A percentile compares a stretch with the other conserved stretches of the same genome.
These are phyloP conservation scores for Vitellaria paradoxa DNA, from an alignment of 179 eudicot species.

Conservation along the genomic window DNA sequence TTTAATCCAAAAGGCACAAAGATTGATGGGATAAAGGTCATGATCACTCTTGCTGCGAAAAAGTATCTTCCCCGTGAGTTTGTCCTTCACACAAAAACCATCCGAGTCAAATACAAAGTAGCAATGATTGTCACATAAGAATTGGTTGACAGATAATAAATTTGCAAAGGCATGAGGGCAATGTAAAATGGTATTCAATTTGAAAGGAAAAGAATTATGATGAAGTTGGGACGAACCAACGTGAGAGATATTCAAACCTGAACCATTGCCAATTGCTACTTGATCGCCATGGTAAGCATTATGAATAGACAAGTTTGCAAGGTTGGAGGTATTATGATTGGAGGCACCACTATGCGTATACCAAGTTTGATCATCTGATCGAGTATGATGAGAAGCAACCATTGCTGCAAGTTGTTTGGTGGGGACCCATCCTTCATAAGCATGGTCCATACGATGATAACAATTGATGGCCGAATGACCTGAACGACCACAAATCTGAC, in stretches of 20 bases:
- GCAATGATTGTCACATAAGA: not conserved
- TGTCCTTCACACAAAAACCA: constrained; percentile 1
- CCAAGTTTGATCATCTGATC: not conserved
- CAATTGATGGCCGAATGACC: not conserved
- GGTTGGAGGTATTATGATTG: not conserved
- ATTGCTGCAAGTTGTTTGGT: not conserved
- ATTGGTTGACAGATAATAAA: not conserved
- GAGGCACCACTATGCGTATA: not conserved
- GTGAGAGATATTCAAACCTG: not conserved
- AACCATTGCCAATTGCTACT: constrained; percentile 9
- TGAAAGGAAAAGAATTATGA: not conserved
- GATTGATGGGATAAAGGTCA: not conserved
- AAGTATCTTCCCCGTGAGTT: not conserved
- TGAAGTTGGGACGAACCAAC: not conserved
- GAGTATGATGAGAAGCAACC: not conserved
- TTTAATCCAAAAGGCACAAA: no score
- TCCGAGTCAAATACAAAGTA: constrained; percentile 4
- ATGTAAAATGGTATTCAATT: not conserved
- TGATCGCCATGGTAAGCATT: not conserved
- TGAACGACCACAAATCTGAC: no score
- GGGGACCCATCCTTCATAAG: not conserved
- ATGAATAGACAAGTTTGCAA: not conserved
- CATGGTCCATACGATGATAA: not conserved
- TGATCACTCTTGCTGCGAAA: not conserved
- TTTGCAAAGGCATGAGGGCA: not conserved